Evolutionary conservation across 805 yeast genomes (phyloP).

Genomic region (Candida insectorum): DNA sequence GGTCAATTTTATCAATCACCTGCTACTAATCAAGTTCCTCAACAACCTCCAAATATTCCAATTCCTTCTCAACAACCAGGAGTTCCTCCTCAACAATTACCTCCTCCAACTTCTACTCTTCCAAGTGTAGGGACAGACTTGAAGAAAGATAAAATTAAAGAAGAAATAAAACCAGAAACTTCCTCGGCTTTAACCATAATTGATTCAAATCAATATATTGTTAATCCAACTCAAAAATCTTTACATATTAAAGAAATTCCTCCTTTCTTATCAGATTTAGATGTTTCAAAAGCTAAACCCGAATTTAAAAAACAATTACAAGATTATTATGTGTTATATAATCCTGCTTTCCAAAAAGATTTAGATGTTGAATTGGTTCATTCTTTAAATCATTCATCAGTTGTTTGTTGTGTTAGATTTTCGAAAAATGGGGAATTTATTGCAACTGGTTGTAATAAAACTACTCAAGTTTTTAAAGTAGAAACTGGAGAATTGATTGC

Average conservation of each 20-base stretch:
- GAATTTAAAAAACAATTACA: slow-evolving; percentile 76
- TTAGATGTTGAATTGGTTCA: slow-evolving; percentile 87
- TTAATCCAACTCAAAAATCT: slow-evolving; percentile 43
- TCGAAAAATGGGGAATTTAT: slow-evolving; percentile 85
- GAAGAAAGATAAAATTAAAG: neutral
- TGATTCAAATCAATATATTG: slow-evolving; percentile 41
- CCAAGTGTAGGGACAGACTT: neutral
- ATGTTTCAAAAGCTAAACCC: slow-evolving; percentile 70
- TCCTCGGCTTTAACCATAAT: slow-evolving; percentile 33
- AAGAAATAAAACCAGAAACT: slow-evolving; percentile 17
- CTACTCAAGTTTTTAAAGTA: slow-evolving; percentile 92
- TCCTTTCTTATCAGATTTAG: slow-evolving; percentile 76
- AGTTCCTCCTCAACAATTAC: slow-evolving; percentile 3
- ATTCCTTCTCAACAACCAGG: slow-evolving; percentile 1
- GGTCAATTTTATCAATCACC: slow-evolving; percentile 16
- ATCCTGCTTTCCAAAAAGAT: slow-evolving; percentile 66
- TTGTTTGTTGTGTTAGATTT: slow-evolving; percentile 95
- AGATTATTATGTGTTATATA: slow-evolving; percentile 86
- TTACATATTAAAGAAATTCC: slow-evolving; percentile 73
- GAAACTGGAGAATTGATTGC: slow-evolving; percentile 88
- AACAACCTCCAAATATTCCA: slow-evolving; percentile 6
- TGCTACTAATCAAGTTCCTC: slow-evolving; percentile 13
- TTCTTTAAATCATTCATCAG: slow-evolving; percentile 88
- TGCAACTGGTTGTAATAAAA: slow-evolving; percentile 96
- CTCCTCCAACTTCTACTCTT: slow-evolving; percentile 2